Evolutionary conservation across 2,329 filamentous ascomycete genomes (phyloP).

Genomic region (Exophiala oligosperma): DNA sequence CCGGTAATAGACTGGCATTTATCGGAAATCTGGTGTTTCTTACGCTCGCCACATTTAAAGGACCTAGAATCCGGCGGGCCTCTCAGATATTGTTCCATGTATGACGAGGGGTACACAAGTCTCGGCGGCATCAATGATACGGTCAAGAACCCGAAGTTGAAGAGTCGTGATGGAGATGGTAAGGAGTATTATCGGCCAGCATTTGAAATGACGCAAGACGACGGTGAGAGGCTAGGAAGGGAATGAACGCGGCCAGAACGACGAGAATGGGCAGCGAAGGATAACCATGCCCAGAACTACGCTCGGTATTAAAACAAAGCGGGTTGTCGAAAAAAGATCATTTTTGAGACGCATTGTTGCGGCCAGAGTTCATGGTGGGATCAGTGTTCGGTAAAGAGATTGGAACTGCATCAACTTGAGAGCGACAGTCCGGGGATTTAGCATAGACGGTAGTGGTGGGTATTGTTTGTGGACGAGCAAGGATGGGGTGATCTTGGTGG

Average conservation of each 20-base stretch:
- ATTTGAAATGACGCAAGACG: conserved; percentile 72
- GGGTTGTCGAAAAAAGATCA: too few relatives aligned
- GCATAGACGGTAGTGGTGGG: too few relatives aligned
- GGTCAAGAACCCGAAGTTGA: conserved; percentile 78
- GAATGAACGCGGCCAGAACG: conserved; percentile 42
- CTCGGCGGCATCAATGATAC: conserved; percentile 91
- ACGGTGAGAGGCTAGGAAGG: conserved; percentile 76
- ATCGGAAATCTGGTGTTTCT: conserved; percentile 86
- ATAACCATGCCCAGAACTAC: too few relatives aligned
- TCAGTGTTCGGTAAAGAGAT: too few relatives aligned
- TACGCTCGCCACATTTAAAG: conserved; percentile 62
- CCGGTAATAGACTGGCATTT: conserved; percentile 98
- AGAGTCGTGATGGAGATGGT: conserved; percentile 33
- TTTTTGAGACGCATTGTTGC: too few relatives aligned
- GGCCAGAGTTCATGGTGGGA: too few relatives aligned
- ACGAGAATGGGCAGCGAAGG: too few relatives aligned
- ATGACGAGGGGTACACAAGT: conserved; percentile 86
- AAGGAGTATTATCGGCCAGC: conserved; percentile 64
- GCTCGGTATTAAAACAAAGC: too few relatives aligned
- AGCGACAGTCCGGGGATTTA: too few relatives aligned
- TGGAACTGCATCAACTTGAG: too few relatives aligned
- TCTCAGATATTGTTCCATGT: conserved; percentile 80
- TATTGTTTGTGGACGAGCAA: too few relatives aligned
- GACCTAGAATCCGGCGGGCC: conserved; percentile 33
- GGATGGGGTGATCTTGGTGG: too few relatives aligned